Evolutionary conservation across 73 alveolate genomes (phyloP).

Genomic region (Stentor roeselii): DNA sequence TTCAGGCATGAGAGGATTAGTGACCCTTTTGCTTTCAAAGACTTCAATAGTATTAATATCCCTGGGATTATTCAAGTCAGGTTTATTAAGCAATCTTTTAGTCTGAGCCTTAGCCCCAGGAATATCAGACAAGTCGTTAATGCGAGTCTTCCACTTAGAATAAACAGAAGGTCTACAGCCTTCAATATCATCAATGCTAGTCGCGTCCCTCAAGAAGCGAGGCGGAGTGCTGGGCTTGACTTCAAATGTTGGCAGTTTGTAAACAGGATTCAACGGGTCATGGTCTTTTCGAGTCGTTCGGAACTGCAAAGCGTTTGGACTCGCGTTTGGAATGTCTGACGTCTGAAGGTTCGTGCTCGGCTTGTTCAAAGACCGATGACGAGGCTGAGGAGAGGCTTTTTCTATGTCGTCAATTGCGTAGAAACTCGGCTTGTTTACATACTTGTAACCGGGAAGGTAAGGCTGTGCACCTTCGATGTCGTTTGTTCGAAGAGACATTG

Average conservation of each 20-base stretch:
- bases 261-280: conserved; percentile 79
- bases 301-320: conserved; percentile 53
- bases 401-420: conserved; percentile 21
- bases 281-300: conserved; percentile 40
- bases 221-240: conserved; percentile 76
- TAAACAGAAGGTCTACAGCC: conserved; percentile 78
- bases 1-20: conserved; percentile 82
- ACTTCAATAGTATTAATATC: conserved; percentile 49
- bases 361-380: conserved; percentile 49
- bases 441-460: conserved; percentile 35
- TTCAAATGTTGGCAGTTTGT: conserved; percentile 72
- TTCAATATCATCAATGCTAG: conserved; percentile 73
- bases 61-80: conserved; percentile 43
- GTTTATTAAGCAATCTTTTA: conserved; percentile 31
- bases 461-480: conserved; percentile 42
- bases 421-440: conserved; percentile 32
- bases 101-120: conserved; percentile 70
- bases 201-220: conserved; percentile 79
- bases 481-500: neutral
- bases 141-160: conserved; percentile 67
- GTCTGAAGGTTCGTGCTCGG: conserved; percentile 43
- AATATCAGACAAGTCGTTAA: conserved; percentile 65
- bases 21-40: conserved; percentile 39
- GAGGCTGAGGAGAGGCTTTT: conserved; percentile 13
- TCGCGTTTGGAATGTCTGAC: conserved; percentile 43